A percentile compares a stretch with the other conserved stretches of the same genome.
phyloP scores from a whole-genome alignment of 2,329 filamentous ascomycete species.

The Rosellinia necatrix region DNA sequence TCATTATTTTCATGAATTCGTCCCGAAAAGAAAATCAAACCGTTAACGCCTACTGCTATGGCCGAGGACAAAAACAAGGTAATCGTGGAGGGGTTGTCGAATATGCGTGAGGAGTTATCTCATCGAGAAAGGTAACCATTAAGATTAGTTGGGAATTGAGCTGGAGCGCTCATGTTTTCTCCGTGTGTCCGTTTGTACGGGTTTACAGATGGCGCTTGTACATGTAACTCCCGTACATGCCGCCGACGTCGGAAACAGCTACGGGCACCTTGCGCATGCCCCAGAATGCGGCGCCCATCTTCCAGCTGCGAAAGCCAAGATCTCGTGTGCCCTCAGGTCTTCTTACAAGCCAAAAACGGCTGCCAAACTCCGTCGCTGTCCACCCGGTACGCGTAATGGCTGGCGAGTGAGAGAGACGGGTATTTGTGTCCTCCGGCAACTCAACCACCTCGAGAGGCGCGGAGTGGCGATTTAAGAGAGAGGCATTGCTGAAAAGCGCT shows the following conservation, averaged over 20 bases:
- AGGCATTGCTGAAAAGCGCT: conserved; percentile 55
- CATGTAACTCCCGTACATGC: conserved; percentile 82
- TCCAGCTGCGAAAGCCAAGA: conserved; percentile 70
- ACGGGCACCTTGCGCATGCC: conserved; percentile 92
- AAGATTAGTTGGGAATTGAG: too few species aligned
- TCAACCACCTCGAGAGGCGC: conserved; percentile 78
- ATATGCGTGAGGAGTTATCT: neutral
- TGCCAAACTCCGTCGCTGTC: conserved; percentile 71
- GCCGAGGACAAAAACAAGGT: neutral
- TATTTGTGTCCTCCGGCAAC: conserved; percentile 69
- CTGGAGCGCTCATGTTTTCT: too few species aligned
- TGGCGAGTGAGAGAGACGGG: conserved; percentile 65
- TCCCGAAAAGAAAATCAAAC: neutral
- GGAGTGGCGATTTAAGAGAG: conserved; percentile 63
- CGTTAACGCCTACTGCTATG: neutral
- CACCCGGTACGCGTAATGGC: conserved; percentile 68
- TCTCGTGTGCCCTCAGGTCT: conserved; percentile 46
- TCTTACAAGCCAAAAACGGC: conserved; percentile 67
- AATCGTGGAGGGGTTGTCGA: neutral
- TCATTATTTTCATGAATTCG: conserved; percentile 22
- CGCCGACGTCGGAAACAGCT: conserved; percentile 86
- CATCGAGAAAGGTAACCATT: neutral
- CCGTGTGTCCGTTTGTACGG: neutral
- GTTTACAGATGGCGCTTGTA: conserved; percentile 61
- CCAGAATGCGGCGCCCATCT: conserved; percentile 84